Evolutionary conservation across 83 land plant genomes (phyloP).

Genomic region (Larix sibirica): DNA sequence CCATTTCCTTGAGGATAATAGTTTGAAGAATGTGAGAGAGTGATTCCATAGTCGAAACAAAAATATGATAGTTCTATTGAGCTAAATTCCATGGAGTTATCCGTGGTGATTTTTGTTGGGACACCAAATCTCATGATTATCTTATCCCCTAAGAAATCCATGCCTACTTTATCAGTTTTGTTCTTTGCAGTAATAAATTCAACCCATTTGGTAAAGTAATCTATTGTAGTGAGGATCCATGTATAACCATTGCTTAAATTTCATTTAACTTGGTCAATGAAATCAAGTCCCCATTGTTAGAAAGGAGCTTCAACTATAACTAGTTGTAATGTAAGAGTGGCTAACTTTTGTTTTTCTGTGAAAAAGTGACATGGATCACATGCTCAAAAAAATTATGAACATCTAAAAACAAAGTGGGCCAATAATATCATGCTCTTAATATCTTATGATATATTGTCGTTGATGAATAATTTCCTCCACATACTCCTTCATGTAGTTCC

Average conservation of each 20-base stretch:
- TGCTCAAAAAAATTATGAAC: neutral
- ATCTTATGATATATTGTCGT: neutral
- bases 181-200: neutral
- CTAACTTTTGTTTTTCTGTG: neutral
- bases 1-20: neutral
- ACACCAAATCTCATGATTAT: neutral
- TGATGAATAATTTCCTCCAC: too few relatives aligned
- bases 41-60: neutral
- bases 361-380: neutral
- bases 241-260: neutral
- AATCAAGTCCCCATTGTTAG: neutral
- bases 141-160: neutral
- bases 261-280: neutral
- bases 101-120: neutral
- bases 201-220: neutral
- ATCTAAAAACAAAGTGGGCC: neutral
- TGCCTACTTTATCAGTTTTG: neutral
- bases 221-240: neutral
- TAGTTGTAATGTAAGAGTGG: neutral
- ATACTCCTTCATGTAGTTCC: too few relatives aligned
- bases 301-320: neutral
- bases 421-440: neutral
- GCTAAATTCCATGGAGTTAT: neutral
- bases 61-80: neutral
- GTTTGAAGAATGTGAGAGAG: neutral